Evolutionary conservation across 495 filamentous ascomycete species (phyloP).

Genomic region (Tuber indicum): DNA sequence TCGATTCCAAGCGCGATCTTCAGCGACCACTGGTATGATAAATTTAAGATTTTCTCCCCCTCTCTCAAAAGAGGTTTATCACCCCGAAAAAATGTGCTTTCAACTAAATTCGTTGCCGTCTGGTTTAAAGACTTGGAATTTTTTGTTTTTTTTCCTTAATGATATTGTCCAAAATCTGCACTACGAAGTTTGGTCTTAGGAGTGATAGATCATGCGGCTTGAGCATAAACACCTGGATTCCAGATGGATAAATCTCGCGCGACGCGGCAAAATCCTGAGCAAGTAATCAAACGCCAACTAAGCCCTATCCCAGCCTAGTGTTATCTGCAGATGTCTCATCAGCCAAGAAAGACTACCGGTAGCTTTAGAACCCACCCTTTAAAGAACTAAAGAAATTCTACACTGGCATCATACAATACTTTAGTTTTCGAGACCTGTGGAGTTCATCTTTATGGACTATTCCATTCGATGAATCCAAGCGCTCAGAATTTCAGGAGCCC

Average conservation of each 20-base stretch:
- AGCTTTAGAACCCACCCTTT: too few species aligned
- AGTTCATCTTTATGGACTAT: too few species aligned
- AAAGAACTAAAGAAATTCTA: neutral
- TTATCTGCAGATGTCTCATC: neutral
- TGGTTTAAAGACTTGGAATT: neutral
- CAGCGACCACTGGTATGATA: neutral
- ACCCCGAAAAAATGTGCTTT: neutral
- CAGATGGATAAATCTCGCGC: neutral
- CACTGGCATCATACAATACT: too few species aligned
- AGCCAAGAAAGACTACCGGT: too few species aligned
- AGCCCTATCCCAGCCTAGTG: too few species aligned
- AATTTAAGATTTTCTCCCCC: neutral
- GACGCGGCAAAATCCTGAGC: neutral
- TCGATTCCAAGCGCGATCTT: neutral
- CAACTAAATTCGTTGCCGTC: too few species aligned
- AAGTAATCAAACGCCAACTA: neutral
- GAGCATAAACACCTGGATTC: neutral
- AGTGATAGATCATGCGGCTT: neutral
- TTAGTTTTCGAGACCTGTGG: too few species aligned
- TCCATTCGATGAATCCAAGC: too few species aligned
- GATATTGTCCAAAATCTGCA: neutral
- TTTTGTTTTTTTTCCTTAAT: neutral
- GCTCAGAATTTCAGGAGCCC: too few species aligned
- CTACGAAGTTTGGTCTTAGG: neutral
- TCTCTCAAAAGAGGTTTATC: neutral